A percentile compares a stretch with the other conserved stretches of the same genome.
phyloP scores from a whole-genome alignment of 164 flowering plant species.

The Nymphaea thermarum region DNA sequence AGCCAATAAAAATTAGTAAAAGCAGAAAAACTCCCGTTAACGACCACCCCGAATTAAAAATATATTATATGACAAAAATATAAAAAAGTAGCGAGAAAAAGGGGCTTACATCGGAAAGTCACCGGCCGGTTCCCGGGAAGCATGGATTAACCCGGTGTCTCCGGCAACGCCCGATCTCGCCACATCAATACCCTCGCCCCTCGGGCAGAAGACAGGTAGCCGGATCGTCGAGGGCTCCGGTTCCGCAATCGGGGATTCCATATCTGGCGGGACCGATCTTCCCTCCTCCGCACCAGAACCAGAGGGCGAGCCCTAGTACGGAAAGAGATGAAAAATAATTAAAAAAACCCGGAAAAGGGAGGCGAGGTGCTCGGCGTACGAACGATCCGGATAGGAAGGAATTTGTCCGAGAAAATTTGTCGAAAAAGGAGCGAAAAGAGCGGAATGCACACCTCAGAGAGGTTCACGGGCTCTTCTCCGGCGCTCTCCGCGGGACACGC shows the following conservation, averaged over 20 bases:
- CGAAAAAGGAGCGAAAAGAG: background rate
- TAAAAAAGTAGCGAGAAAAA: background rate
- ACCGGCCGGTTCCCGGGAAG: background rate
- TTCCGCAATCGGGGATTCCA: background rate
- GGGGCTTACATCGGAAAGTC: background rate
- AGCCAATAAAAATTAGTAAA: too few species aligned
- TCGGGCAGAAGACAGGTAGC: background rate
- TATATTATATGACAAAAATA: too few species aligned
- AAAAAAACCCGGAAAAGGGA: background rate
- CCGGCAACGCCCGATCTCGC: background rate
- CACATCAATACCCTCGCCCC: background rate
- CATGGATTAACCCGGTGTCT: background rate
- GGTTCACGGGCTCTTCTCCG: background rate
- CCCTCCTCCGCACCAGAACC: background rate
- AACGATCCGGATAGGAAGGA: background rate
- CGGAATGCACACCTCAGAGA: background rate
- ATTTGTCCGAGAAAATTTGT: background rate
- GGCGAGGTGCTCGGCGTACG: background rate
- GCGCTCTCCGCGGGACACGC: background rate
- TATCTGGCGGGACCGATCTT: background rate
- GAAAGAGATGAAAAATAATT: background rate
- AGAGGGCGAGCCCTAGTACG: background rate
- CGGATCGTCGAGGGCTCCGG: background rate
- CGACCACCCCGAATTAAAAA: too few species aligned
- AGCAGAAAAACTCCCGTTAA: too few species aligned